These are phyloP conservation scores for Stemphylium beticola DNA, from an alignment of 2,329 filamentous ascomycete species.

Conservation along the genomic window DNA sequence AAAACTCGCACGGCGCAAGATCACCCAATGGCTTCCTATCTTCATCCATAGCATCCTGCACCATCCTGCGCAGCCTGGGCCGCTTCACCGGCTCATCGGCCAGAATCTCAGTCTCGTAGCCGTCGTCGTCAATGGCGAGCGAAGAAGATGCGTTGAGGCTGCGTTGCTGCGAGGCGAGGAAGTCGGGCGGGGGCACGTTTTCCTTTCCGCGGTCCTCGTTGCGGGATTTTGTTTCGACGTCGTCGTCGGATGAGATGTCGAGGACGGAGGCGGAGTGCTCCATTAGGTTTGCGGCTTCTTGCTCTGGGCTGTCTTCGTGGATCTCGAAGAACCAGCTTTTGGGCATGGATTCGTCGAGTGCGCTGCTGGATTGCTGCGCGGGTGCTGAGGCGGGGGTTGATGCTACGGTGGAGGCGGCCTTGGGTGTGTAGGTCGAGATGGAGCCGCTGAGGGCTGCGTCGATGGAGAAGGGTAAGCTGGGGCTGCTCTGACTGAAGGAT, in stretches of 20 bases:
- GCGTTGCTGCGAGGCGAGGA: constrained; percentile 27
- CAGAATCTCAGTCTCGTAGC: constrained; percentile 19
- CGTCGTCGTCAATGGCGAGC: constrained; percentile 11
- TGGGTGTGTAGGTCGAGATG: constrained; percentile 66
- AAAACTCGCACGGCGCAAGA: constrained; percentile 47
- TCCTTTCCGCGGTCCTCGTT: constrained; percentile 78
- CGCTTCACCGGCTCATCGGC: constrained; percentile 34
- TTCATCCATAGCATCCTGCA: constrained; percentile 50
- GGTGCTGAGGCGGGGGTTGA: constrained; percentile 44
- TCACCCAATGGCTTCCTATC: constrained; percentile 48
- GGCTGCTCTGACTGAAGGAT: constrained; percentile 58
- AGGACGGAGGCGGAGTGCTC: constrained; percentile 87
- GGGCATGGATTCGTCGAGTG: constrained; percentile 61
- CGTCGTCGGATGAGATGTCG: constrained; percentile 89
- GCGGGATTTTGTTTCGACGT: constrained; percentile 64
- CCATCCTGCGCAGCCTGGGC: constrained; percentile 33
- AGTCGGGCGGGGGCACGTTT: constrained; percentile 77
- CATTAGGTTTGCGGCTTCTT: constrained; percentile 90
- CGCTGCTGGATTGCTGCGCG: constrained; percentile 22
- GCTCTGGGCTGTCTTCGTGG: constrained; percentile 87
- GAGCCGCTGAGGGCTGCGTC: constrained; percentile 83
- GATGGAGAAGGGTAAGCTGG: constrained; percentile 74
- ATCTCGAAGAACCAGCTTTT: constrained; percentile 89
- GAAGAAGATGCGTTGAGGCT: constrained; percentile 3
- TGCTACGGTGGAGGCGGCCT: constrained; percentile 39